Conservation (phyloP, 2,329 filamentous ascomycete genomes). For the Tolypocladium nubicola region DNA sequence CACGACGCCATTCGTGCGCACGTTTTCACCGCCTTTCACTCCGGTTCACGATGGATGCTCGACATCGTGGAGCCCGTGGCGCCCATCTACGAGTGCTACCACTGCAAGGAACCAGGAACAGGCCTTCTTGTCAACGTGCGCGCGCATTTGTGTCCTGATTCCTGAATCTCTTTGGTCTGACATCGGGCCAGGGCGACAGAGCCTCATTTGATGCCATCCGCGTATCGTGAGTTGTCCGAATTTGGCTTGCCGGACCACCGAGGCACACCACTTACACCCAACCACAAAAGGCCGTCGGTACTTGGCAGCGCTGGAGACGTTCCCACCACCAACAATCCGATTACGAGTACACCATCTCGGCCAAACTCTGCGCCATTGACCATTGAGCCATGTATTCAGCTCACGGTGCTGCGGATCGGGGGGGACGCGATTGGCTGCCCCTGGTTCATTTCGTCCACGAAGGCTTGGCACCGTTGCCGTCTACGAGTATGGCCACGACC, state of each 20-base stretch:
- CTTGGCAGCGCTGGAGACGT: neutral
- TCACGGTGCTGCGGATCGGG: neutral
- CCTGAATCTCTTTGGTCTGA: neutral
- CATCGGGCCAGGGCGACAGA: neutral
- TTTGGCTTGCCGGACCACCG: neutral
- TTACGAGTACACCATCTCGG: neutral
- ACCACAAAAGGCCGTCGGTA: neutral
- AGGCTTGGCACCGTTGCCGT: neutral
- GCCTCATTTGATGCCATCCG: neutral
- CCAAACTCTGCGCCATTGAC: neutral
- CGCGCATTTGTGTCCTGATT: neutral
- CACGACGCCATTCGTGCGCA: neutral
- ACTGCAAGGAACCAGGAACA: constrained; percentile 3
- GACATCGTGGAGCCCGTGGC: neutral
- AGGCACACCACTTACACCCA: neutral
- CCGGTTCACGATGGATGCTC: neutral
- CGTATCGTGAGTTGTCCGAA: neutral
- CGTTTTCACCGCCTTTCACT: neutral
- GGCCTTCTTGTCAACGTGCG: neutral
- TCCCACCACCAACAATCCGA: neutral
- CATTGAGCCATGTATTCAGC: neutral
- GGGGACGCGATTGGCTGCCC: neutral
- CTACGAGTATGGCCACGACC: neutral
- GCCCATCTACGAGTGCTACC: neutral
- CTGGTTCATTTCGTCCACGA: neutral